Percentiles rank a stretch among this genome's conserved stretches.
These are phyloP conservation scores for Juncus inflexus DNA, from an alignment of 176 grass and related monocot species.

Conservation along the genomic window DNA sequence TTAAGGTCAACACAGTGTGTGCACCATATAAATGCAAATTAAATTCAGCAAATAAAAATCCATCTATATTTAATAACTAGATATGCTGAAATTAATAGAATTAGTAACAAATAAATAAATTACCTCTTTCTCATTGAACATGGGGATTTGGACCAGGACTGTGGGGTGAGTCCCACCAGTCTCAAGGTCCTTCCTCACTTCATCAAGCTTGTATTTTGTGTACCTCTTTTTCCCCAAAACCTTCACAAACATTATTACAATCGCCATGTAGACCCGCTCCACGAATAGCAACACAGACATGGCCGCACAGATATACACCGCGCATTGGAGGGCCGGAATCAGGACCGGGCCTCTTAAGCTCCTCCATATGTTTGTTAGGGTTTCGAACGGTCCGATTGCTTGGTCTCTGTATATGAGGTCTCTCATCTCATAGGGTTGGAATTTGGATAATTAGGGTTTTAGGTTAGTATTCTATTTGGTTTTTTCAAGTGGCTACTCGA, in stretches of 20 bases:
- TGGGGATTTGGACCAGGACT: slow-evolving; percentile 84
- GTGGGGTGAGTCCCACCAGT: slow-evolving; percentile 32
- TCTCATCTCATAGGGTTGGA: slow-evolving; percentile 18
- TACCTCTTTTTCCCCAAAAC: slow-evolving; percentile 31
- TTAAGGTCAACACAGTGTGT: too few relatives aligned
- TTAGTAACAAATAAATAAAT: background rate
- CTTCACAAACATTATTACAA: slow-evolving; percentile 53
- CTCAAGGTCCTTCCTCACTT: slow-evolving; percentile 31
- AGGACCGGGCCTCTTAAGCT: slow-evolving; percentile 36
- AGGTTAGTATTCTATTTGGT: background rate
- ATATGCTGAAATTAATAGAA: background rate
- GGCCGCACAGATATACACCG: slow-evolving; percentile 52
- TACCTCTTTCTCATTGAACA: slow-evolving; percentile 96
- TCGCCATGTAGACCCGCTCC: slow-evolving; percentile 89
- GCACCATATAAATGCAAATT: background rate
- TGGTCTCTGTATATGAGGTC: slow-evolving; percentile 29
- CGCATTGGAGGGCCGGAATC: slow-evolving; percentile 45
- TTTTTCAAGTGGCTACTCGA: background rate
- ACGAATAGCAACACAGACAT: slow-evolving; percentile 79
- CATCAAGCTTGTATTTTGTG: slow-evolving; percentile 28
- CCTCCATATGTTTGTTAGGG: slow-evolving; percentile 29
- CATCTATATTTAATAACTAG: background rate
- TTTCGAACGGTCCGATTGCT: background rate
- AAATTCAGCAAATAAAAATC: slow-evolving; percentile 1
- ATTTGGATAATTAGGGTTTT: background rate